phyloP scores from a whole-genome alignment of 768 basidiomycete genomes.

The Calocybe gangraenosa region DNA sequence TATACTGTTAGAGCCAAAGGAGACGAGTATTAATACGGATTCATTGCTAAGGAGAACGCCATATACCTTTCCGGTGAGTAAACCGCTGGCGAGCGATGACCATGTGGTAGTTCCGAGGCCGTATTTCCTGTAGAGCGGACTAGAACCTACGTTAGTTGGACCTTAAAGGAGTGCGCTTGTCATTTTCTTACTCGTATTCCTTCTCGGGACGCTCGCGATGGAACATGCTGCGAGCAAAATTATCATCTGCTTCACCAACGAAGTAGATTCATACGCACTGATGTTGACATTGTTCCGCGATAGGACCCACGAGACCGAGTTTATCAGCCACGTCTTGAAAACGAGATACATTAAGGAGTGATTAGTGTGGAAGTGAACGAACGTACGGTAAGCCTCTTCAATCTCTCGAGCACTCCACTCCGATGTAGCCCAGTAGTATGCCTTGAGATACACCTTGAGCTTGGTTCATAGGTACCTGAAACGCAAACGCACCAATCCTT shows the following conservation, averaged over 20 bases:
- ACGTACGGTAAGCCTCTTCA: slow-evolving; percentile 50
- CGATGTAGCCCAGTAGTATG: slow-evolving; percentile 68
- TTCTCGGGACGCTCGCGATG: slow-evolving; percentile 78
- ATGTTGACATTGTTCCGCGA: slow-evolving; percentile 76
- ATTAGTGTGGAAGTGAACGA: slow-evolving; percentile 37
- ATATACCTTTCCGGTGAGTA: slow-evolving; percentile 5
- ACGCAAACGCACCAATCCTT: slow-evolving; percentile 50
- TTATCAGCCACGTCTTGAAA: slow-evolving; percentile 58
- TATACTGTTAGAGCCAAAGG: slow-evolving; percentile 40
- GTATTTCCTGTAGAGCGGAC: slow-evolving; percentile 65
- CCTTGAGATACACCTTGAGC: slow-evolving; percentile 29
- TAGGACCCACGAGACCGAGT: slow-evolving; percentile 63
- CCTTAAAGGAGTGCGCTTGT: not conserved
- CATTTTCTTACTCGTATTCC: slow-evolving; percentile 54
- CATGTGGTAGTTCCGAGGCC: slow-evolving; percentile 67
- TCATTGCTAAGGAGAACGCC: not conserved
- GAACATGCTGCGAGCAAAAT: slow-evolving; percentile 53
- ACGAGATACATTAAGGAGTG: slow-evolving; percentile 44
- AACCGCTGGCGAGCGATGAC: slow-evolving; percentile 30
- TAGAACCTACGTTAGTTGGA: slow-evolving; percentile 14
- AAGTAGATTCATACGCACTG: slow-evolving; percentile 33
- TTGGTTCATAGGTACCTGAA: too few species aligned
- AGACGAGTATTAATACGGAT: too few species aligned
- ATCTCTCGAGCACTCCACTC: slow-evolving; percentile 68
- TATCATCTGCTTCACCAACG: not conserved